Evolutionary conservation across 108 stramenopile species (phyloP).

Genomic region (Discostella pseudostelligera): DNA sequence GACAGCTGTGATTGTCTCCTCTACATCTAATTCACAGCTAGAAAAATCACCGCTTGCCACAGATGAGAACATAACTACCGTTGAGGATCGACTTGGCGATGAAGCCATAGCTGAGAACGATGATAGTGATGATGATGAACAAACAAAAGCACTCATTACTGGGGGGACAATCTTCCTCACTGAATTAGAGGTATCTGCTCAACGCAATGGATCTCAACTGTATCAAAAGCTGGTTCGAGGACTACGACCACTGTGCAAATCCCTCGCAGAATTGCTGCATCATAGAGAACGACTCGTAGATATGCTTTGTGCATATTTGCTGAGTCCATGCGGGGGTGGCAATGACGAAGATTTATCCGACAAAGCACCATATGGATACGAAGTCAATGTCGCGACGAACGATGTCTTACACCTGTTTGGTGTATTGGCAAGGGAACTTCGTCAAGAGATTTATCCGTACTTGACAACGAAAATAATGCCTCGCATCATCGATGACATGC

Average conservation of each 20-base stretch:
- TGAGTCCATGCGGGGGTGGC: constrained; percentile 24
- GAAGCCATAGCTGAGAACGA: constrained; percentile 15
- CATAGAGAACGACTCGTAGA: constrained; percentile 67
- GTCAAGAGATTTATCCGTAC: constrained; percentile 80
- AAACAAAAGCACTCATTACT: constrained; percentile 26
- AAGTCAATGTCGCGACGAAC: constrained; percentile 79
- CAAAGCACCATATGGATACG: constrained; percentile 32
- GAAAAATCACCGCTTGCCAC: constrained; percentile 6
- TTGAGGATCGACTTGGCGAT: not conserved
- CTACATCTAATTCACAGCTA: constrained; percentile 12
- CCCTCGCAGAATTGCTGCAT: constrained; percentile 79
- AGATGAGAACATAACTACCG: constrained; percentile 22
- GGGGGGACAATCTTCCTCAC: constrained; percentile 59
- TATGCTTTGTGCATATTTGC: constrained; percentile 57
- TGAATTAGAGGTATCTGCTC: constrained; percentile 75
- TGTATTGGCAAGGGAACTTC: constrained; percentile 79
- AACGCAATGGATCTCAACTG: constrained; percentile 80
- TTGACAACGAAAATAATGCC: constrained; percentile 65
- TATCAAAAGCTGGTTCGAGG: constrained; percentile 65
- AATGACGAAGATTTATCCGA: constrained; percentile 8
- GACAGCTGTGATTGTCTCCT: constrained; percentile 41
- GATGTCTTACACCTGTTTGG: constrained; percentile 81
- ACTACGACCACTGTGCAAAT: constrained; percentile 68
- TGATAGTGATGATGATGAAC: constrained; percentile 27
- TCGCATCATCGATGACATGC: constrained; percentile 70